phyloP scores from a whole-genome alignment of 371 early-diverging fungal species.

The Dinochytrium kinnereticum region DNA sequence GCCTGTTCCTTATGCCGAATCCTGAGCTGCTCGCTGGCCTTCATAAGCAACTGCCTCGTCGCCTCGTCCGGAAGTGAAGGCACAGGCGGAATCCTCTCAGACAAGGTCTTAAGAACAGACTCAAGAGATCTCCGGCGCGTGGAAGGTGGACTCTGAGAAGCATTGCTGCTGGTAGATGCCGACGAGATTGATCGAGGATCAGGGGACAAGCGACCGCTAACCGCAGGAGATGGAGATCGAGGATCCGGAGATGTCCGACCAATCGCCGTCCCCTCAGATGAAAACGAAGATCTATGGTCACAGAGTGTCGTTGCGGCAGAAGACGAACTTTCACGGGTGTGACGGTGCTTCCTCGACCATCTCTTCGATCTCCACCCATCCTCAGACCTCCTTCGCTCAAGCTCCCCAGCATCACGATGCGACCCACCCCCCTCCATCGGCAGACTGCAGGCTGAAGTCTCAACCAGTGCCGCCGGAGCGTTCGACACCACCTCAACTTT shows the following conservation, averaged over 20 bases:
- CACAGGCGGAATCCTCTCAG: conserved; percentile 7
- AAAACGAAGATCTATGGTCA: neutral
- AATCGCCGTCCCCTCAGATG: too few relatives aligned
- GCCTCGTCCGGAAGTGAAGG: neutral
- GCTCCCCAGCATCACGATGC: too few relatives aligned
- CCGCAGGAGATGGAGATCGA: too few relatives aligned
- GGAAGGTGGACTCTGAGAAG: neutral
- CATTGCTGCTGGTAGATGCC: neutral
- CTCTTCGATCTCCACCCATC: too few relatives aligned
- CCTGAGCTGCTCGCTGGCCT: conserved; percentile 7
- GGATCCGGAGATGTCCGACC: too few relatives aligned
- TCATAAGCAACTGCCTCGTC: neutral
- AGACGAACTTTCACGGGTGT: neutral
- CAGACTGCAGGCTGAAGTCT: too few relatives aligned
- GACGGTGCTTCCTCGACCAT: neutral
- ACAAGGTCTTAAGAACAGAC: neutral
- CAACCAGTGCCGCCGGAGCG: too few relatives aligned
- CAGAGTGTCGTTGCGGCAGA: conserved; percentile 1
- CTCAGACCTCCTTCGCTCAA: too few relatives aligned
- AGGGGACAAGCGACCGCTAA: too few relatives aligned
- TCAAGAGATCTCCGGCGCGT: neutral
- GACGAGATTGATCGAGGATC: neutral
- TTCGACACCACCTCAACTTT: too few relatives aligned
- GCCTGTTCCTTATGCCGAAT: neutral
- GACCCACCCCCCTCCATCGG: too few relatives aligned